These are phyloP conservation scores for Xylaria longipes DNA, from an alignment of 495 filamentous ascomycete species.

Conservation along the genomic window DNA sequence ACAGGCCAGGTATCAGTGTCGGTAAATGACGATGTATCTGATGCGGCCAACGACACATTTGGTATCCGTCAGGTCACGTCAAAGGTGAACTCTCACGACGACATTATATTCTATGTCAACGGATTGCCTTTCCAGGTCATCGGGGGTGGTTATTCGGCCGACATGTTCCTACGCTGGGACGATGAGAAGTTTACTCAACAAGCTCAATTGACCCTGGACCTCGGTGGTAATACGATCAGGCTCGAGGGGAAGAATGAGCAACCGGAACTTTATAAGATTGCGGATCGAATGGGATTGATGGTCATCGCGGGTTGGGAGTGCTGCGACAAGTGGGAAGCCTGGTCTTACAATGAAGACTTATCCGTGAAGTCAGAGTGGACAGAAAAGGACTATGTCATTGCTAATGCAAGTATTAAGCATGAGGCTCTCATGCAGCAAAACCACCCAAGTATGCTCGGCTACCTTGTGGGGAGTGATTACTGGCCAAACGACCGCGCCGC, in stretches of 20 bases:
- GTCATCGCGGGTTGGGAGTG: constrained; percentile 71
- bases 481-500: constrained; percentile 66
- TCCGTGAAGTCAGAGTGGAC: constrained; percentile 55
- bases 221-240: constrained; percentile 68
- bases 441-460: constrained; percentile 63
- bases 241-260: constrained; percentile 73
- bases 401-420: constrained; percentile 61
- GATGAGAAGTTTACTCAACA: constrained; percentile 49
- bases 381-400: constrained; percentile 59
- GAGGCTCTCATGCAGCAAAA: constrained; percentile 66
- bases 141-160: constrained; percentile 65
- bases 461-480: constrained; percentile 67
- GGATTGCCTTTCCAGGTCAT: constrained; percentile 63
- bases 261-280: constrained; percentile 62
- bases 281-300: constrained; percentile 66
- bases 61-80: constrained; percentile 64
- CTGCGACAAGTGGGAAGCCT: constrained; percentile 73
- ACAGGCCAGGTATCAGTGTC: constrained; percentile 46
- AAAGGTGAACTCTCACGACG: constrained; percentile 57
- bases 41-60: constrained; percentile 49
- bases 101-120: constrained; percentile 64
- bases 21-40: constrained; percentile 49
- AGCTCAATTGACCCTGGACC: constrained; percentile 59
- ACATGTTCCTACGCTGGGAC: constrained; percentile 68
- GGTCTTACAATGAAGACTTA: constrained; percentile 65